phyloP scores from a whole-genome alignment of 345 rosid species.

The Erucastrum elatum region DNA sequence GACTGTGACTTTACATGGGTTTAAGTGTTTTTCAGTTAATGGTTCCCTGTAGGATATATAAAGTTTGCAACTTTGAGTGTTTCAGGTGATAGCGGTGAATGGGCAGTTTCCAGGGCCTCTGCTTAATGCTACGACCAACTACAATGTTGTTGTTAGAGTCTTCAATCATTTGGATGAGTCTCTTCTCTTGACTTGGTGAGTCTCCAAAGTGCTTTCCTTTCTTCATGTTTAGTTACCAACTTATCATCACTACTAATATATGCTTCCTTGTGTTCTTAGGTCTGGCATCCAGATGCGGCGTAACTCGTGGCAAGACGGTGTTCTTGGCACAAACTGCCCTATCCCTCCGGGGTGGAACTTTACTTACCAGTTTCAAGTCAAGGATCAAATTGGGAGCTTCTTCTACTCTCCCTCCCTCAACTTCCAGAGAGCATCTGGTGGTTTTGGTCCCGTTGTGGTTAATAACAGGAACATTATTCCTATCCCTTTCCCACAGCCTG shows the following conservation, averaged over 20 bases:
- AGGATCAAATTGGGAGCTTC: neutral
- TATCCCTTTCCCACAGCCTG: neutral
- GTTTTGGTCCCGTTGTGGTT: neutral
- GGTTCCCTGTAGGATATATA: neutral
- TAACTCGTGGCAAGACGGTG: neutral
- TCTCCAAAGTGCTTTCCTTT: neutral
- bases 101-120: neutral
- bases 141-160: neutral
- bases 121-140: neutral
- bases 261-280: neutral
- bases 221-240: neutral
- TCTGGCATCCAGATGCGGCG: neutral
- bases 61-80: neutral
- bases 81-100: neutral
- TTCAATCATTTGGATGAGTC: neutral
- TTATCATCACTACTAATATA: neutral
- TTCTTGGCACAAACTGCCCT: neutral
- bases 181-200: neutral
- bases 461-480: neutral
- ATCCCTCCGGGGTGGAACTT: neutral
- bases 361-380: neutral
- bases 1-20: neutral
- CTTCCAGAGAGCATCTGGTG: neutral
- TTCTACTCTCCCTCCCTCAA: neutral
- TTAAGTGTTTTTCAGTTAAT: neutral